Conservation (phyloP, 2,329 filamentous ascomycete genomes). For the Pyrenophora tritici-repentis region DNA sequence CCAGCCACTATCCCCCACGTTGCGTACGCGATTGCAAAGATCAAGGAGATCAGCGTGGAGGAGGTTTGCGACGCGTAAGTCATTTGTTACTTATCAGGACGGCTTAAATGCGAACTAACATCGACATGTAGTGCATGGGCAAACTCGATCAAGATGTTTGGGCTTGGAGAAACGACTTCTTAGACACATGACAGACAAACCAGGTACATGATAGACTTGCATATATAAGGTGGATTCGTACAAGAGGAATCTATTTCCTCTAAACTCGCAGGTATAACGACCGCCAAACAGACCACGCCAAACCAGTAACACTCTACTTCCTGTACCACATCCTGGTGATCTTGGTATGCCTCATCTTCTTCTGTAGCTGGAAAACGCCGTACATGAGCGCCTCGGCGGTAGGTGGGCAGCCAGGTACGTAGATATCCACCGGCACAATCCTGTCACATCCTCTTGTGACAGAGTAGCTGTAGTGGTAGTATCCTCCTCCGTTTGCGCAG, state of each 20-base stretch:
- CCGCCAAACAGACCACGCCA: conserved; percentile 18
- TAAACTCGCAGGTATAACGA: conserved; percentile 28
- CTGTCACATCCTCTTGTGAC: conserved; percentile 78
- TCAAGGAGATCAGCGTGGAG: conserved; percentile 79
- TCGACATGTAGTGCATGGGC: conserved; percentile 42
- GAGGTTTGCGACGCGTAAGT: conserved; percentile 80
- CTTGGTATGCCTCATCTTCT: conserved; percentile 70
- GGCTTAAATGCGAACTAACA: conserved; percentile 1
- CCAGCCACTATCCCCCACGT: conserved; percentile 85
- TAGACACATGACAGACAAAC: too few species aligned
- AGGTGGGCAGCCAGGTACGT: conserved; percentile 74
- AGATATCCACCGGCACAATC: conserved; percentile 82
- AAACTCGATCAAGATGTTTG: conserved; percentile 49
- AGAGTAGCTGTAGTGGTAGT: conserved; percentile 86
- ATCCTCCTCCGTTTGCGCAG: conserved; percentile 82
- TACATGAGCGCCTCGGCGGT: conserved; percentile 61
- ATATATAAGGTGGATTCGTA: conserved; percentile 20
- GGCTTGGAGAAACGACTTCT: conserved; percentile 36
- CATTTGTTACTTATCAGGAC: neutral
- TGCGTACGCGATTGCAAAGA: conserved; percentile 82
- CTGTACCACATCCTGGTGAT: conserved; percentile 65
- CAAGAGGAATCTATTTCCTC: conserved; percentile 14
- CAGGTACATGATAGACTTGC: conserved; percentile 4
- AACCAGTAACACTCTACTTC: conserved; percentile 45
- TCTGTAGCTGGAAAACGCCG: conserved; percentile 76